A percentile compares a stretch with the other conserved stretches of the same genome.
These are phyloP conservation scores for Teratosphaeria zuluensis DNA, from an alignment of 2,329 filamentous ascomycete genomes.

Conservation along the genomic window DNA sequence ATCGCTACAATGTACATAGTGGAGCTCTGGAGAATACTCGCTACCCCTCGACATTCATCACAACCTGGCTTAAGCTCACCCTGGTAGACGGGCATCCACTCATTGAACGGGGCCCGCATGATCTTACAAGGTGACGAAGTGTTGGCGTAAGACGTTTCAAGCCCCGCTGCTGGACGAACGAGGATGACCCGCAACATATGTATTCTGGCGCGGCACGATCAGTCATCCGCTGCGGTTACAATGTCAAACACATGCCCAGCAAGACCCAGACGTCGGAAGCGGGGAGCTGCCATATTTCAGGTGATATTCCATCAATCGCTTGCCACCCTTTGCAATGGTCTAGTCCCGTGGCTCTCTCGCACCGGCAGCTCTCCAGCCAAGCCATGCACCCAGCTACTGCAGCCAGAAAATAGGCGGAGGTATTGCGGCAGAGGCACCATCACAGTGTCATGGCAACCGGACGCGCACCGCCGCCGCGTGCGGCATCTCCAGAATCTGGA, in stretches of 20 bases:
- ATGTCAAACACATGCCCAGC: no score
- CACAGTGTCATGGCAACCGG: neutral
- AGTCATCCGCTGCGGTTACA: no score
- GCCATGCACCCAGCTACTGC: neutral
- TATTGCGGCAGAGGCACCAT: neutral
- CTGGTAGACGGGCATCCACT: neutral
- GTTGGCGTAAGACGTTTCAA: neutral
- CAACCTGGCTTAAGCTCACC: neutral
- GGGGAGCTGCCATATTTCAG: neutral
- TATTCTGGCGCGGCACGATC: no score
- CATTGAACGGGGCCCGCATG: neutral
- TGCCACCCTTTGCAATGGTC: neutral
- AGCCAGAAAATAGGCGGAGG: neutral
- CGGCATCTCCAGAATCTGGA: neutral
- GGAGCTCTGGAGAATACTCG: neutral
- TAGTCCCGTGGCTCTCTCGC: neutral
- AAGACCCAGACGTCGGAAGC: neutral
- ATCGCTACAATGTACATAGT: neutral
- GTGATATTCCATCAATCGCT: neutral
- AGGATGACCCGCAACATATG: neutral
- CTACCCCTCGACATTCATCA: neutral
- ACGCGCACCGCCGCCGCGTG: neutral
- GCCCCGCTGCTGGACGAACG: neutral
- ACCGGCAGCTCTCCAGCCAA: neutral
- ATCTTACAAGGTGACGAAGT: neutral